phyloP scores from a whole-genome alignment of 768 basidiomycete genomes.

The Boletus rubropictus region DNA sequence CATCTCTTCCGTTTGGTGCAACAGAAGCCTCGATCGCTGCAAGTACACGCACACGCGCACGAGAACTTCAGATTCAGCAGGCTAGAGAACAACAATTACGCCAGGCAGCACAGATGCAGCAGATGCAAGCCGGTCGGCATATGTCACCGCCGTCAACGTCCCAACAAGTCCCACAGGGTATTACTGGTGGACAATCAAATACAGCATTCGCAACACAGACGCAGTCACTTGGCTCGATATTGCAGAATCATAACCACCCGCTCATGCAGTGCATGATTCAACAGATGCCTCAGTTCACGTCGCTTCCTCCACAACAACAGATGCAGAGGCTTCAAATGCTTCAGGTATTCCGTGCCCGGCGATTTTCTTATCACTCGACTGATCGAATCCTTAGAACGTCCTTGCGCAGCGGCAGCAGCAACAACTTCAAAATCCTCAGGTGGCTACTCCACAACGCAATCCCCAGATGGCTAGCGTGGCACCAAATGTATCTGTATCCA shows the following conservation, averaged over 20 bases:
- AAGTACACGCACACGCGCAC: constrained; percentile 29
- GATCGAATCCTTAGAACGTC: constrained; percentile 8
- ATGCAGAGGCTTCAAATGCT: constrained; percentile 51
- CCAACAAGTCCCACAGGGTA: constrained; percentile 17
- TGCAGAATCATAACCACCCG: constrained; percentile 53
- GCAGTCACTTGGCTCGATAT: constrained; percentile 43
- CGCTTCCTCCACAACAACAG: constrained; percentile 48
- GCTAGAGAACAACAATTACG: constrained; percentile 32
- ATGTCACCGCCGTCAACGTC: constrained; percentile 39
- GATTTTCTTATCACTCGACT: constrained; percentile 1
- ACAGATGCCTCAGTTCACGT: constrained; percentile 48
- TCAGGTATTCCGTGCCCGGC: constrained; percentile 37
- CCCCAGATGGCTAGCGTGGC: constrained; percentile 29
- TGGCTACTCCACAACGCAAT: constrained; percentile 22
- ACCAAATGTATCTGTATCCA: constrained; percentile 23
- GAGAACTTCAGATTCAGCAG: constrained; percentile 34
- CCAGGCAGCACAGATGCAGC: constrained; percentile 31
- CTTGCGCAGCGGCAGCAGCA: constrained; percentile 28
- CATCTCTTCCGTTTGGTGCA: constrained; percentile 29
- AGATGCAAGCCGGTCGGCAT: constrained; percentile 33
- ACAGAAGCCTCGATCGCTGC: constrained; percentile 33
- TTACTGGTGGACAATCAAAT: constrained; percentile 17
- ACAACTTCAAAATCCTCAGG: constrained; percentile 28
- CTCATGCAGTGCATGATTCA: constrained; percentile 51
- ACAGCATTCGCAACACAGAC: constrained; percentile 27